A percentile compares a stretch with the other conserved stretches of the same genome.
These are phyloP conservation scores for Fusarium sp. DNA, from an alignment of 2,329 filamentous ascomycete species.

Conservation along the genomic window DNA sequence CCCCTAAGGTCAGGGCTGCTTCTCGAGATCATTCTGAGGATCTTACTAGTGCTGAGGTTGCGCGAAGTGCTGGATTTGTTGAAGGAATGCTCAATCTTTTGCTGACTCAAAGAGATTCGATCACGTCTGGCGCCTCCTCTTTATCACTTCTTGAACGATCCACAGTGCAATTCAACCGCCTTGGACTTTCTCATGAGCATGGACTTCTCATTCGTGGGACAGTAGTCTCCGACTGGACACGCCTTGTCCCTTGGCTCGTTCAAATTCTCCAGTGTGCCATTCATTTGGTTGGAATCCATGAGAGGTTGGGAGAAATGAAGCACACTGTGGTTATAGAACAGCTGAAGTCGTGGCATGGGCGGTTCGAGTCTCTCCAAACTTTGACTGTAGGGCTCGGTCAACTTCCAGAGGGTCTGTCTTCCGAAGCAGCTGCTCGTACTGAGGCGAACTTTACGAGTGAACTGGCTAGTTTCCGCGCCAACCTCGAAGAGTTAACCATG, in stretches of 20 bases:
- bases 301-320: constrained; percentile 68
- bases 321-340: constrained; percentile 58
- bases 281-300: constrained; percentile 74
- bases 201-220: constrained; percentile 38
- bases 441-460: constrained; percentile 52
- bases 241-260: constrained; percentile 69
- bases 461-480: constrained; percentile 52
- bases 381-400: constrained; percentile 57
- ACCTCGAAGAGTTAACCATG: constrained; percentile 55
- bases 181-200: constrained; percentile 48
- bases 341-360: constrained; percentile 63
- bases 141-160: constrained; percentile 55
- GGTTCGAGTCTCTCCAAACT: constrained; percentile 58
- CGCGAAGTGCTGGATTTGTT: constrained; percentile 83
- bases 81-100: constrained; percentile 83
- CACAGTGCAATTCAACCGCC: constrained; percentile 51
- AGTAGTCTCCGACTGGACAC: constrained; percentile 41
- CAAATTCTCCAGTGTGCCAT: constrained; percentile 73
- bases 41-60: constrained; percentile 81
- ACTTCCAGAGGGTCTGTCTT: constrained; percentile 65
- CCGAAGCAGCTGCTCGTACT: constrained; percentile 51
- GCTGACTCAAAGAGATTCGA: constrained; percentile 67
- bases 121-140: constrained; percentile 56
- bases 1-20: constrained; percentile 74
- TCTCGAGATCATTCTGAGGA: constrained; percentile 84